These are phyloP conservation scores for Melanomma pulvis-pyrius DNA, from an alignment of 495 filamentous ascomycete species.

Conservation along the genomic window DNA sequence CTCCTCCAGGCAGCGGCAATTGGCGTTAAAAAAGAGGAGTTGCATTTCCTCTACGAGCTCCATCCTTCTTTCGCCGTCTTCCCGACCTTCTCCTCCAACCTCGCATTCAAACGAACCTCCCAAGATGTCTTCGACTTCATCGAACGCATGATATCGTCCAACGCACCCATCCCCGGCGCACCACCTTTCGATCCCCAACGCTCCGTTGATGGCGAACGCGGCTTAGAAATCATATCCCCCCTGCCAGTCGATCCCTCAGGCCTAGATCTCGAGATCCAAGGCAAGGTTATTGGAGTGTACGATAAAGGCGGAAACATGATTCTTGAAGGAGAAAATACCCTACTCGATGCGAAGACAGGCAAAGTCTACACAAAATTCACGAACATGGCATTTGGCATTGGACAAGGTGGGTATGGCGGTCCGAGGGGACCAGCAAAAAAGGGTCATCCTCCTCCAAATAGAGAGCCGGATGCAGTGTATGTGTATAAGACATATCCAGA, in stretches of 20 bases:
- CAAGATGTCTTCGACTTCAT: conserved; percentile 43
- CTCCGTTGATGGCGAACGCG: conserved; percentile 42
- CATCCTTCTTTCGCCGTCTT: conserved; percentile 40
- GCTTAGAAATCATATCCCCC: no score
- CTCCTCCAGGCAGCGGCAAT: conserved; percentile 40
- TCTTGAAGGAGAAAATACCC: no score
- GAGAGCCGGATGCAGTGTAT: conserved; percentile 38
- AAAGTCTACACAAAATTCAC: conserved; percentile 38
- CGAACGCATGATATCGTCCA: conserved; percentile 29
- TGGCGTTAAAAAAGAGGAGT: conserved; percentile 39
- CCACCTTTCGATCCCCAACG: conserved; percentile 42
- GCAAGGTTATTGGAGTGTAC: no score
- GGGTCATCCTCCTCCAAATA: conserved; percentile 26
- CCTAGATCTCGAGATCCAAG: no score
- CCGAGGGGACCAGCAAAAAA: conserved; percentile 36
- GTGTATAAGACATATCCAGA: conserved; percentile 39
- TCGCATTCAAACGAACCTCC: conserved; percentile 41
- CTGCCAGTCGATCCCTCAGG: no score
- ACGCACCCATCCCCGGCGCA: conserved; percentile 38
- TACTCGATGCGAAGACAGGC: conserved; percentile 38
- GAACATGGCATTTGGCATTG: conserved; percentile 39
- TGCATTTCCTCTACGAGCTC: conserved; percentile 43
- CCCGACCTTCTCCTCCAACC: conserved; percentile 43
- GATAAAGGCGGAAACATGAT: no score
- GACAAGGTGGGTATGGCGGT: conserved; percentile 42